A percentile compares a stretch with the other conserved stretches of the same genome.
These are phyloP conservation scores for Thelonectria rubi DNA, from an alignment of 2,329 filamentous ascomycete species.

Conservation along the genomic window DNA sequence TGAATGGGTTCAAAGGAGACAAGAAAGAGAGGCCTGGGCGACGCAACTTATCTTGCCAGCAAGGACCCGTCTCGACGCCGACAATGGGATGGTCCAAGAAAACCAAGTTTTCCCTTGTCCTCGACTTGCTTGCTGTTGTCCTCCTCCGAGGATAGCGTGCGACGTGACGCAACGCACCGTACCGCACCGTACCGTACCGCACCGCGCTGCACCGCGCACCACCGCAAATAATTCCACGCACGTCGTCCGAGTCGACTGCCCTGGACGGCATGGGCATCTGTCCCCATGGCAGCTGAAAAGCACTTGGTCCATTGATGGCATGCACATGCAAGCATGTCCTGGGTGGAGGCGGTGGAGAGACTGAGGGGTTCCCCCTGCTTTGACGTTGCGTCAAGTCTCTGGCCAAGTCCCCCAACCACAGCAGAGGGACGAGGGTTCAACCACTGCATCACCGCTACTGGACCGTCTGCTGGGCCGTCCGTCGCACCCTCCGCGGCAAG, in stretches of 20 bases:
- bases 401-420: constrained; percentile 19
- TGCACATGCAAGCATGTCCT: constrained; percentile 22
- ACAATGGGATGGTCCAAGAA: constrained; percentile 6
- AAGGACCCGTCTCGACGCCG: constrained; percentile 7
- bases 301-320: constrained; percentile 6
- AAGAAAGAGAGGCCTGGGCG: not conserved
- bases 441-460: constrained; percentile 17
- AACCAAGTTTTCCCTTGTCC: constrained; percentile 8
- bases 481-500: constrained; percentile 15
- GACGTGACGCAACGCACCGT: constrained; percentile 13
- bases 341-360: constrained; percentile 16
- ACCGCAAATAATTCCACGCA: not conserved
- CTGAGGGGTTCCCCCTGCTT: constrained; percentile 14
- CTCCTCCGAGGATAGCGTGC: not conserved
- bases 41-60: constrained; percentile 13
- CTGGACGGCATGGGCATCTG: constrained; percentile 5
- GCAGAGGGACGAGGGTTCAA: constrained; percentile 8
- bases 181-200: not conserved
- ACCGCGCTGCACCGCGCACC: not conserved
- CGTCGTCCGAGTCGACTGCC: constrained; percentile 8
- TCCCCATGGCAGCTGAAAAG: constrained; percentile 18
- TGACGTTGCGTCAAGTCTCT: constrained; percentile 24
- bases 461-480: constrained; percentile 7
- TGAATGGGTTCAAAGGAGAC: constrained; percentile 7
- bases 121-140: constrained; percentile 1